Evolutionary conservation across 202 grass and related monocot genomes (phyloP).

Genomic region (Dendrocalamus latiflorus): DNA sequence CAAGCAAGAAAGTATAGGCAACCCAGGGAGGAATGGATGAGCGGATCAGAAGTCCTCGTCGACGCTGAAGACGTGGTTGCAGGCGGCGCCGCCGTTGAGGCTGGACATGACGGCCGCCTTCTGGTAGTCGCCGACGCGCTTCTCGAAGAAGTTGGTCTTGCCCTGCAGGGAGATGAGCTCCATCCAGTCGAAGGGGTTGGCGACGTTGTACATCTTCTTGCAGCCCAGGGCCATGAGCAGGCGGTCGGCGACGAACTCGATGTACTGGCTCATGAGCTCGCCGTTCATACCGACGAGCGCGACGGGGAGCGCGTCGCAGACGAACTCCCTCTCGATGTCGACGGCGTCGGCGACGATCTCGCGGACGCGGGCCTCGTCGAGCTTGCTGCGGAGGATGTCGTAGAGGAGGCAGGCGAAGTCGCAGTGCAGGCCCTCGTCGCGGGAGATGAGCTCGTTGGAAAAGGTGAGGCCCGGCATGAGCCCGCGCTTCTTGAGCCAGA

Average conservation of each 20-base stretch:
- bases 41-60: slow-evolving; percentile 67
- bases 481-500: slow-evolving; percentile 96
- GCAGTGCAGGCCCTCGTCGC: slow-evolving; percentile 93
- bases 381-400: slow-evolving; percentile 53
- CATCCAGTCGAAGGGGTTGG: slow-evolving; percentile 94
- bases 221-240: slow-evolving; percentile 56
- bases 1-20: too few relatives aligned
- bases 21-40: too few relatives aligned
- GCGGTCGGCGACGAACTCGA: slow-evolving; percentile 81
- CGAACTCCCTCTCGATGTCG: slow-evolving; percentile 88
- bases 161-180: slow-evolving; percentile 92
- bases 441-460: slow-evolving; percentile 98
- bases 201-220: slow-evolving; percentile 56
- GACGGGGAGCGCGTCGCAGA: slow-evolving; percentile 75
- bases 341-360: slow-evolving; percentile 74
- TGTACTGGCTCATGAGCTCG: slow-evolving; percentile 73
- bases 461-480: slow-evolving; percentile 94
- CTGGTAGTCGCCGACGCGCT: slow-evolving; percentile 91
- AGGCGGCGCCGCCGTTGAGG: slow-evolving; percentile 42
- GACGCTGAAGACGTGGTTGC: slow-evolving; percentile 68
- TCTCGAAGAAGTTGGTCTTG: slow-evolving; percentile 96
- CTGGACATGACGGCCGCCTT: slow-evolving; percentile 80
- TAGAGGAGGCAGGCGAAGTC: slow-evolving; percentile 95
- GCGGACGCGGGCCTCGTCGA: slow-evolving; percentile 53
- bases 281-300: slow-evolving; percentile 80